phyloP scores from a whole-genome alignment of 257 asterid genomes.

The Fraxinus cuspidata region DNA sequence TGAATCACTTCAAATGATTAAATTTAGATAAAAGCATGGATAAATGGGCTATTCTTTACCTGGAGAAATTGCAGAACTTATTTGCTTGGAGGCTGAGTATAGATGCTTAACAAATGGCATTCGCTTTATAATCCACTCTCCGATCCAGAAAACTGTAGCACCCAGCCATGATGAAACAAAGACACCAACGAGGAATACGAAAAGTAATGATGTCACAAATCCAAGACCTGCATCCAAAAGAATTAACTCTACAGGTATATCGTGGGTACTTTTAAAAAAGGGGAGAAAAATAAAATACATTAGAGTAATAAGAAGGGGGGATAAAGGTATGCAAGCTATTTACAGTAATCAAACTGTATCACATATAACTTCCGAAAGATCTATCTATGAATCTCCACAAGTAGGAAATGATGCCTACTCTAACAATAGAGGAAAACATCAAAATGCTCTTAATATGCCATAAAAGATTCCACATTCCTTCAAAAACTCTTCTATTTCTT shows the following conservation, averaged over 20 bases:
- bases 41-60: conserved; percentile 38
- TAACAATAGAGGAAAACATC: background rate
- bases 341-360: background rate
- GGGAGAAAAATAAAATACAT: background rate
- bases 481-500: background rate
- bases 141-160: conserved; percentile 82
- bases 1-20: conserved; percentile 14
- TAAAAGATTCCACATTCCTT: background rate
- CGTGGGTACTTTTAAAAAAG: conserved; percentile 2
- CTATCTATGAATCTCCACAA: background rate
- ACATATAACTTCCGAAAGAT: background rate
- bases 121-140: conserved; percentile 89
- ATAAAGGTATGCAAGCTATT: background rate
- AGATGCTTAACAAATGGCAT: conserved; percentile 83
- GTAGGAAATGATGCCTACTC: background rate
- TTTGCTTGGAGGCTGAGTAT: conserved; percentile 94
- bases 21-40: conserved; percentile 11
- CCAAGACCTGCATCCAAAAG: conserved; percentile 79
- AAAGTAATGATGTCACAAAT: conserved; percentile 74
- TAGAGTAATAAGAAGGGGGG: too few species aligned
- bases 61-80: conserved; percentile 93
- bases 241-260: conserved; percentile 21
- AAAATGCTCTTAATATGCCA: background rate
- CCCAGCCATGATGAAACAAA: conserved; percentile 95
- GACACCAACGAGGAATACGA: conserved; percentile 77